Evolutionary conservation across 768 basidiomycete species (phyloP).

Genomic region (Hypsizygus marmoreus): DNA sequence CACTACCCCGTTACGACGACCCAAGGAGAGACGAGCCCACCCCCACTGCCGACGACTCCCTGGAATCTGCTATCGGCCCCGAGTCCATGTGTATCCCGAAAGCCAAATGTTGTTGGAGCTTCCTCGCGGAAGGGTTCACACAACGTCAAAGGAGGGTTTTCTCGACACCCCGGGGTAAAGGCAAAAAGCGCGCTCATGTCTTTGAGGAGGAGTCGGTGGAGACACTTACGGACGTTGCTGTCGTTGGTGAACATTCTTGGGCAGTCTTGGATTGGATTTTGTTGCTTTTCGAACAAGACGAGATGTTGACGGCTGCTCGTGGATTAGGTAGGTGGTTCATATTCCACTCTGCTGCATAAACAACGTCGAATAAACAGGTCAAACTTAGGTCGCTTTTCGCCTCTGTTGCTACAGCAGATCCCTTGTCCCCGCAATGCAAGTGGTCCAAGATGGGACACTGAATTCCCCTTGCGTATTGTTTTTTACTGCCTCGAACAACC

Average conservation of each 20-base stretch:
- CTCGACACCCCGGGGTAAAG: conserved; percentile 34
- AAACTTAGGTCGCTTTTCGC: conserved; percentile 38
- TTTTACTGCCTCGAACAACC: conserved; percentile 37
- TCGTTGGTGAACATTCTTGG: conserved; percentile 69
- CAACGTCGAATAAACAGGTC: neutral
- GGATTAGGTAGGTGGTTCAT: conserved; percentile 37
- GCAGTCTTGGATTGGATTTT: conserved; percentile 70
- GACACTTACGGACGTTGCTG: conserved; percentile 20
- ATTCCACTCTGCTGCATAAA: neutral
- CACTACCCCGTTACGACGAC: conserved; percentile 52
- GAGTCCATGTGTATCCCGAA: conserved; percentile 55
- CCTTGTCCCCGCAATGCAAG: conserved; percentile 50
- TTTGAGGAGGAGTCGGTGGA: conserved; percentile 25
- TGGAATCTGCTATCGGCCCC: conserved; percentile 59
- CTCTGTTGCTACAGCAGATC: conserved; percentile 59
- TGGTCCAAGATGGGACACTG: conserved; percentile 57
- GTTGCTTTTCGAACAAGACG: conserved; percentile 68
- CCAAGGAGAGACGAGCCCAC: conserved; percentile 17
- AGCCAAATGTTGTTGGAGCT: conserved; percentile 61
- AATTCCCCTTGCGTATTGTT: conserved; percentile 49
- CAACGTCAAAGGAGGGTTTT: conserved; percentile 31
- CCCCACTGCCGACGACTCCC: conserved; percentile 31
- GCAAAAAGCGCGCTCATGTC: conserved; percentile 30
- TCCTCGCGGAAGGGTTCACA: conserved; percentile 57
- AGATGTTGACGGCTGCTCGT: conserved; percentile 35